These are phyloP conservation scores for Tubosaeta sp. DNA, from an alignment of 768 basidiomycete genomes.

Conservation along the genomic window DNA sequence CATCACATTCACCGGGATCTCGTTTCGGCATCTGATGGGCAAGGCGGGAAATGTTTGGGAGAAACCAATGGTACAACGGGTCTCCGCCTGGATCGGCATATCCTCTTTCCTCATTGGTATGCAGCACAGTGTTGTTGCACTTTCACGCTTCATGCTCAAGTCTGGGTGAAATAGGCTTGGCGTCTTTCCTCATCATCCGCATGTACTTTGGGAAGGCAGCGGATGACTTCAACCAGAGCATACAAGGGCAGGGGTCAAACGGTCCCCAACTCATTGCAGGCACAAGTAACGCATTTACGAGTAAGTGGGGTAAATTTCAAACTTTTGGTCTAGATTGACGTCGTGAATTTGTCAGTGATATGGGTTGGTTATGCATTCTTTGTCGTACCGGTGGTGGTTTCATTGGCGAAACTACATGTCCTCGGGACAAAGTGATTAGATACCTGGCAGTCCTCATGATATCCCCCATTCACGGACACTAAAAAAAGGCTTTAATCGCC, in stretches of 20 bases:
- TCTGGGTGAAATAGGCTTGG: constrained; percentile 44
- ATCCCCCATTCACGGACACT: background rate
- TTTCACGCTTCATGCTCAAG: background rate
- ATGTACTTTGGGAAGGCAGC: constrained; percentile 83
- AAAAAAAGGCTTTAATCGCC: constrained; percentile 11
- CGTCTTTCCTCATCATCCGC: constrained; percentile 64
- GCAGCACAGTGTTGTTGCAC: constrained; percentile 3
- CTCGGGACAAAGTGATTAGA: constrained; percentile 38
- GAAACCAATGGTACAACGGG: constrained; percentile 52
- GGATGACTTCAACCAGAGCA: constrained; percentile 68
- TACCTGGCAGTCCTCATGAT: background rate
- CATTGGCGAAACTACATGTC: constrained; percentile 66
- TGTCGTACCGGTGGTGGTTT: constrained; percentile 62
- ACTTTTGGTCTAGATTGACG: constrained; percentile 1
- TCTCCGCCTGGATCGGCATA: constrained; percentile 71
- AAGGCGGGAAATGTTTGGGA: constrained; percentile 48
- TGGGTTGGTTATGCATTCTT: constrained; percentile 78
- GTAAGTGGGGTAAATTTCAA: constrained; percentile 38
- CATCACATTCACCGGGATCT: constrained; percentile 58
- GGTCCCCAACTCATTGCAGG: constrained; percentile 60
- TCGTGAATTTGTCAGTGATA: constrained; percentile 47
- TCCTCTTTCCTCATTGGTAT: constrained; percentile 71
- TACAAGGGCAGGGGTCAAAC: constrained; percentile 46
- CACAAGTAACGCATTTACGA: constrained; percentile 69
- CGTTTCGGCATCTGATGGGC: constrained; percentile 62